Percentiles rank a stretch among this genome's conserved stretches.
phyloP scores from a whole-genome alignment of 1,284 basidiomycete genomes.

The Sanghuangporus weigelae region DNA sequence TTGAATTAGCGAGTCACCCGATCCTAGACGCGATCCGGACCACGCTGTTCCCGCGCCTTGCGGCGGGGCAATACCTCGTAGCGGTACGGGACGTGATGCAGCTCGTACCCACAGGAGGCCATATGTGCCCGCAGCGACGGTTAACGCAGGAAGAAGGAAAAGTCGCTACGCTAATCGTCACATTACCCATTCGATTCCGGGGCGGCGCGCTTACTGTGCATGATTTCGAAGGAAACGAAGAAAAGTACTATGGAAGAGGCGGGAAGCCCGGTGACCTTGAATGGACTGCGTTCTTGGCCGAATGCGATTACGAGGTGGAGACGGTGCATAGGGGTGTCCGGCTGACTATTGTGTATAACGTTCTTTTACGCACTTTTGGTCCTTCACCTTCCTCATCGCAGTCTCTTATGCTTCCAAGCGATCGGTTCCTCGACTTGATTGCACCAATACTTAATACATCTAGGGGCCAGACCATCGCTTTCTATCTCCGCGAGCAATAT shows the following conservation, averaged over 20 bases:
- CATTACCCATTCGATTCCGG: conserved; percentile 65
- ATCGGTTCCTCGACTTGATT: conserved; percentile 63
- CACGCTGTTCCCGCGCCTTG: conserved; percentile 62
- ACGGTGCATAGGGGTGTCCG: conserved; percentile 64
- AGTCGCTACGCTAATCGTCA: conserved; percentile 66
- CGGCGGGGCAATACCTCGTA: conserved; percentile 63
- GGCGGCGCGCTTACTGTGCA: conserved; percentile 62
- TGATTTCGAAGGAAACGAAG: conserved; percentile 50
- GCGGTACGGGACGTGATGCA: conserved; percentile 65
- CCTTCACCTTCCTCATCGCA: conserved; percentile 47
- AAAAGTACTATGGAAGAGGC: conserved; percentile 56
- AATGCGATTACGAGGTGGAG: conserved; percentile 71
- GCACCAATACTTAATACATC: conserved; percentile 65
- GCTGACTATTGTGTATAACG: conserved; percentile 62
- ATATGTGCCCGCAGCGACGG: conserved; percentile 49
- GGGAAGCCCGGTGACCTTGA: conserved; percentile 63
- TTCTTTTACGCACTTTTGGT: conserved; percentile 64
- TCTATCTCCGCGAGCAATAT: conserved; percentile 66
- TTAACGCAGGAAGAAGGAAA: conserved; percentile 51
- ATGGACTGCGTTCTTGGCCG: conserved; percentile 68
- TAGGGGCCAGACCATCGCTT: conserved; percentile 63
- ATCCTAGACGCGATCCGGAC: conserved; percentile 70
- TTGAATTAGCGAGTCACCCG: conserved; percentile 74
- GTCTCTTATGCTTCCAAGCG: conserved; percentile 65
- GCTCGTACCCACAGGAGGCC: conserved; percentile 54